phyloP scores from a whole-genome alignment of 495 filamentous ascomycete genomes.

The Penicillium cosmopolitanum region DNA sequence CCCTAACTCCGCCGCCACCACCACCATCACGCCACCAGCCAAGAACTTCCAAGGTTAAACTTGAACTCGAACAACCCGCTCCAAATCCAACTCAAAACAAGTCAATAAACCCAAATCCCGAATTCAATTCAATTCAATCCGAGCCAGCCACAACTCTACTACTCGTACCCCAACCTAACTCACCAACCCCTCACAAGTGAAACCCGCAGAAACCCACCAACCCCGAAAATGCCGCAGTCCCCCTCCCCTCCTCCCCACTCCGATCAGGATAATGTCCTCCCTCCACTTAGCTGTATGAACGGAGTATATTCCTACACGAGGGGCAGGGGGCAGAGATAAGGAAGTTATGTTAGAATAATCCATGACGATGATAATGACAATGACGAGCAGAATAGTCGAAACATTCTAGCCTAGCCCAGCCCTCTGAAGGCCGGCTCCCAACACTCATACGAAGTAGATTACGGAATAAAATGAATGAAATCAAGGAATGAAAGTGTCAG shows the following conservation, averaged over 20 bases:
- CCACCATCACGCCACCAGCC: conserved; percentile 1
- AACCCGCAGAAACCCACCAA: conserved; percentile 8
- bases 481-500: neutral
- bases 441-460: too few species aligned
- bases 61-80: neutral
- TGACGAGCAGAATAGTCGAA: too few species aligned
- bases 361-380: too few species aligned
- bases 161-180: neutral
- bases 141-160: neutral
- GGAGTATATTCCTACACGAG: neutral
- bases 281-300: conserved; percentile 2
- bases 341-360: too few species aligned
- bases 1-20: neutral
- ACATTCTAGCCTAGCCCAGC: too few species aligned
- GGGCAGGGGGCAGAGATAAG: too few species aligned
- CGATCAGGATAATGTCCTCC: neutral
- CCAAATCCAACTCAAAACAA: neutral
- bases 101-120: neutral
- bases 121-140: neutral
- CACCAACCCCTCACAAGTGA: conserved; percentile 1
- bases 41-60: conserved; percentile 3
- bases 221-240: conserved; percentile 6
- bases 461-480: too few species aligned
- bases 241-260: neutral
- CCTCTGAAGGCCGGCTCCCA: too few species aligned